These are phyloP conservation scores for Ascocoryne sarcoides DNA, from an alignment of 2,329 filamentous ascomycete species.

Conservation along the genomic window DNA sequence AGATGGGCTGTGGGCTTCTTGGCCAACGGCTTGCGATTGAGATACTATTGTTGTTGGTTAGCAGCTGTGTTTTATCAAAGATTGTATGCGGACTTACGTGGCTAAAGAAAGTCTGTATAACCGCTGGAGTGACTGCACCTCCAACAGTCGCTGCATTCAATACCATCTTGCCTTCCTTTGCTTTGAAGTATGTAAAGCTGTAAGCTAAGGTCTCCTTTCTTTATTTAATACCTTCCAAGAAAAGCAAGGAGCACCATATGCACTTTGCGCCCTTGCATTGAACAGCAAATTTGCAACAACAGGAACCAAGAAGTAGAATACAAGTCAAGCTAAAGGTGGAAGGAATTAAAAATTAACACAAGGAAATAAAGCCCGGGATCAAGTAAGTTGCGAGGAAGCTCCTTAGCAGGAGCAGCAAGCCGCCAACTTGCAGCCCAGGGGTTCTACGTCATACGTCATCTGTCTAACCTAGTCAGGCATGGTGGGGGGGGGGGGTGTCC, in stretches of 20 bases:
- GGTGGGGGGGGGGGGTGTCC: too few species aligned
- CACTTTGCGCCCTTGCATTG: background rate
- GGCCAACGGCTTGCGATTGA: constrained; percentile 66
- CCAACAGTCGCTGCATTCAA: constrained; percentile 76
- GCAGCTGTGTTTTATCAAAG: too few species aligned
- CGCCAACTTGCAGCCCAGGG: too few species aligned
- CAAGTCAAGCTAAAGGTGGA: too few species aligned
- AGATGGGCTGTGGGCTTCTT: constrained; percentile 83
- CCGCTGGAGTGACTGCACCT: constrained; percentile 77
- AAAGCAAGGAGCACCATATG: background rate
- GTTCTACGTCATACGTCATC: too few species aligned
- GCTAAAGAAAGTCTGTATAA: constrained; percentile 75
- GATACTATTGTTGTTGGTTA: constrained; percentile 49
- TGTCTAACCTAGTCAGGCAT: too few species aligned
- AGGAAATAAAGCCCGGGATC: too few species aligned
- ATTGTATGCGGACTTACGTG: constrained; percentile 76
- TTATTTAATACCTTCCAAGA: constrained; percentile 1
- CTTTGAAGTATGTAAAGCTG: background rate
- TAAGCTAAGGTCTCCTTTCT: background rate
- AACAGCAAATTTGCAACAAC: too few species aligned
- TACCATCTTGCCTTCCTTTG: constrained; percentile 18
- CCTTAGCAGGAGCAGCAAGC: too few species aligned
- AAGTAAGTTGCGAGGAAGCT: too few species aligned
- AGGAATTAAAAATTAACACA: too few species aligned
- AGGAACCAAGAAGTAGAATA: too few species aligned